These are phyloP conservation scores for Solanum piurae DNA, from an alignment of 257 asterid species.

Conservation along the genomic window DNA sequence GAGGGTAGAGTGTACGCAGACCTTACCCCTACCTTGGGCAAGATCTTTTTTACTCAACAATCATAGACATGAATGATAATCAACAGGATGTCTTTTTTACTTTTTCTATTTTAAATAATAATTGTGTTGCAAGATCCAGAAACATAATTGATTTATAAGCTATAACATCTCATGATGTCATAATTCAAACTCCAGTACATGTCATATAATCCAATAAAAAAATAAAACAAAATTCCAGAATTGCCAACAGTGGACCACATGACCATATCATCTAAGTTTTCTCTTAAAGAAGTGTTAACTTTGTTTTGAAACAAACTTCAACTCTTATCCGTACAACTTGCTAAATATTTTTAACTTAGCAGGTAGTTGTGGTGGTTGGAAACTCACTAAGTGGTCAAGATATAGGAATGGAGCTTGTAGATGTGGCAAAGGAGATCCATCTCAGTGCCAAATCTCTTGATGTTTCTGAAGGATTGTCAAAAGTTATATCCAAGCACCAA, in stretches of 20 bases:
- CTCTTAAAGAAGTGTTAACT: constrained; percentile 11
- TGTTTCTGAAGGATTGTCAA: constrained; percentile 56
- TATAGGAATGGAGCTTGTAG: constrained; percentile 70
- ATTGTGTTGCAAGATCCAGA: background rate
- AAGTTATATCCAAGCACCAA: constrained; percentile 50
- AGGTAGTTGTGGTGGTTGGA: constrained; percentile 91
- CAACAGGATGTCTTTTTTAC: background rate
- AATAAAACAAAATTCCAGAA: background rate
- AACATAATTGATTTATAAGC: background rate
- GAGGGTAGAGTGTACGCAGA: background rate
- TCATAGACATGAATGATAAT: background rate
- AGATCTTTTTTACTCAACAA: background rate
- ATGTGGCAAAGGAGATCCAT: constrained; percentile 65
- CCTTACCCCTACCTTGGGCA: background rate
- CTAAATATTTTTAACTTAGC: background rate
- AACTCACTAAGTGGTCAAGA: constrained; percentile 81
- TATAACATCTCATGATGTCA: background rate
- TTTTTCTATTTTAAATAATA: background rate
- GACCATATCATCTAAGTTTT: background rate
- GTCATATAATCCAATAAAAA: background rate
- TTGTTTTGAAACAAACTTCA: constrained; percentile 14
- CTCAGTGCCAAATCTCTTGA: constrained; percentile 41
- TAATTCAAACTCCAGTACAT: background rate
- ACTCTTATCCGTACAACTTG: background rate
- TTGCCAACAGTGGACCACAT: background rate